Percentiles rank a stretch among this genome's conserved stretches.
phyloP scores from a whole-genome alignment of 441 rosid genomes.

The Gossypium davidsonii region DNA sequence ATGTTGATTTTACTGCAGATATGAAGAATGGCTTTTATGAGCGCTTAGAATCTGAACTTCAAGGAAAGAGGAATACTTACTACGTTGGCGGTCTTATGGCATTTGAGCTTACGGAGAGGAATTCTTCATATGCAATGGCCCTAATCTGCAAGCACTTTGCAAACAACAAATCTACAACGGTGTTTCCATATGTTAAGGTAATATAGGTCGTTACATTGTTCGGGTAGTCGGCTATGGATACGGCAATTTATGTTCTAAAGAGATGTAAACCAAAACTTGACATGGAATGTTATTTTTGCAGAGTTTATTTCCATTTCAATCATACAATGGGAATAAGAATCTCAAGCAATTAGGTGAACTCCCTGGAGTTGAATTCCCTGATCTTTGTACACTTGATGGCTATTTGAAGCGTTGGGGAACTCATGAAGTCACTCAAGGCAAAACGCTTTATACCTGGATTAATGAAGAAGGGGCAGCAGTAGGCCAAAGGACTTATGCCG shows the following conservation, averaged over 20 bases:
- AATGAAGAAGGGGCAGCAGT: conserved; percentile 42
- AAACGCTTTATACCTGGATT: conserved; percentile 53
- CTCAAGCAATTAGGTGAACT: conserved; percentile 35
- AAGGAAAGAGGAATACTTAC: conserved; percentile 51
- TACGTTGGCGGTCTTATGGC: conserved; percentile 69
- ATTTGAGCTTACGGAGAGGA: conserved; percentile 69
- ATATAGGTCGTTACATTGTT: neutral
- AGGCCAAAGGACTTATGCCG: conserved; percentile 42
- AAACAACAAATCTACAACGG: conserved; percentile 29
- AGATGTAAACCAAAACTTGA: neutral
- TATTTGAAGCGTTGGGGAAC: conserved; percentile 64
- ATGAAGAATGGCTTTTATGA: conserved; percentile 65
- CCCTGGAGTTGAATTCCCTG: conserved; percentile 50
- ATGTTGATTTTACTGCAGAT: conserved; percentile 33
- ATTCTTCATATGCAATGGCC: conserved; percentile 62
- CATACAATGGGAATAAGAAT: conserved; percentile 19
- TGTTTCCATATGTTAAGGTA: conserved; percentile 56
- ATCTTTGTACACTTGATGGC: conserved; percentile 44
- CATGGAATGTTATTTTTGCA: conserved; percentile 21
- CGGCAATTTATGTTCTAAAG: neutral
- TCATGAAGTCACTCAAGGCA: conserved; percentile 27
- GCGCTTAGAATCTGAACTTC: conserved; percentile 52
- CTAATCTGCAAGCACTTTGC: conserved; percentile 62
- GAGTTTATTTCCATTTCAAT: conserved; percentile 44
- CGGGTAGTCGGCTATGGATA: neutral